Conservation (phyloP, 2,329 filamentous ascomycete genomes). For the Ceratocystis huliohia region DNA sequence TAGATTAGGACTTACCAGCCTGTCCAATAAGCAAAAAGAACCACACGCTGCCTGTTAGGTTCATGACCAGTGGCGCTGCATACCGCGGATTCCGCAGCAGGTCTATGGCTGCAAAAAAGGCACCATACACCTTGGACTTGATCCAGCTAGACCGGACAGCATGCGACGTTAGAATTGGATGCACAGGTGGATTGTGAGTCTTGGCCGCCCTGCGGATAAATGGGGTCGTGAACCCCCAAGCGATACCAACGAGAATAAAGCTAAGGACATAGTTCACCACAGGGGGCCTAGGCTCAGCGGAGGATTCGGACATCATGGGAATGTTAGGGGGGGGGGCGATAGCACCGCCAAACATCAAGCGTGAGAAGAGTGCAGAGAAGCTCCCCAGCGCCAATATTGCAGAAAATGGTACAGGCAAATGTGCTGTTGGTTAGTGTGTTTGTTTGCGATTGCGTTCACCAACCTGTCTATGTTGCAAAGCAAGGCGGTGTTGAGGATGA, state of each 20-base stretch:
- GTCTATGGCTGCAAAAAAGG: conserved; percentile 64
- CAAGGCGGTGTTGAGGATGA: no score
- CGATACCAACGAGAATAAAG: conserved; percentile 80
- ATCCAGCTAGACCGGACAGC: conserved; percentile 46
- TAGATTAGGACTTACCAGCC: conserved; percentile 51
- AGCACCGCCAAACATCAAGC: no score
- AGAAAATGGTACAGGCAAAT: no score
- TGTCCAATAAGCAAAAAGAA: conserved; percentile 90
- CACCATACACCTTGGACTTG: conserved; percentile 47
- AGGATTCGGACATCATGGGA: not conserved
- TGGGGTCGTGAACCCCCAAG: conserved; percentile 84
- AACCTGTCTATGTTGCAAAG: no score
- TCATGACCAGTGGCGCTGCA: conserved; percentile 70
- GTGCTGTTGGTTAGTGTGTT: no score
- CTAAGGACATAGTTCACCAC: conserved; percentile 73
- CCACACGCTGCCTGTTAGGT: conserved; percentile 88
- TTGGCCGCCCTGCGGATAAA: conserved; percentile 83
- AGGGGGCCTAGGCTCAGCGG: conserved; percentile 30
- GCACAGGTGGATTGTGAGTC: conserved; percentile 52
- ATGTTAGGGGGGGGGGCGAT: no score
- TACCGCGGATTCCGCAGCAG: conserved; percentile 71
- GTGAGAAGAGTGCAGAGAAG: not conserved
- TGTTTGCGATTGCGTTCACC: no score
- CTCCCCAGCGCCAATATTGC: not conserved
- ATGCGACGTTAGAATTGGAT: conserved; percentile 40